Percentiles rank a stretch among this genome's conserved stretches.
Evolutionary conservation across 305 asterid genomes (phyloP).

Genomic region (Andrographis paniculata): DNA sequence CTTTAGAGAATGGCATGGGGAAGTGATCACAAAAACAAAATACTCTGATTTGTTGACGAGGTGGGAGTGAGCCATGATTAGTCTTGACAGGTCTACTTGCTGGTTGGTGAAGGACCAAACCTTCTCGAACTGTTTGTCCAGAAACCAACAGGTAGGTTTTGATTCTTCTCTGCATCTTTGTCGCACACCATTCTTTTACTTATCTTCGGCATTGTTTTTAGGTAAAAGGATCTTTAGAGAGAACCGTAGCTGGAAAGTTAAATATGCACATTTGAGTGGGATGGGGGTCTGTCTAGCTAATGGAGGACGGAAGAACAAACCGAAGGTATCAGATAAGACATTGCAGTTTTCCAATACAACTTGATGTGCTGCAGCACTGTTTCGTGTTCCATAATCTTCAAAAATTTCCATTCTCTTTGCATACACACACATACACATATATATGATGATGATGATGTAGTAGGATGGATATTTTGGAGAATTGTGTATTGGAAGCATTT

Average conservation of each 20-base stretch:
- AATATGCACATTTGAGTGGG: background rate
- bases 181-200: slow-evolving; percentile 1
- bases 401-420: too few relatives aligned
- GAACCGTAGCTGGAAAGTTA: slow-evolving; percentile 21
- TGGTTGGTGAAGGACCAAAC: slow-evolving; percentile 61
- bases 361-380: too few relatives aligned
- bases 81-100: slow-evolving; percentile 51
- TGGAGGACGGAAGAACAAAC: background rate
- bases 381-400: too few relatives aligned
- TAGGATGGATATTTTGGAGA: too few relatives aligned
- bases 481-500: too few relatives aligned
- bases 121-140: slow-evolving; percentile 41
- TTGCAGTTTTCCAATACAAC: too few relatives aligned
- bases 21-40: slow-evolving; percentile 15
- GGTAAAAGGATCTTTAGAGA: slow-evolving; percentile 33
- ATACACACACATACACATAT: too few relatives aligned
- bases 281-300: background rate
- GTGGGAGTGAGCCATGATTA: slow-evolving; percentile 29
- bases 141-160: slow-evolving; percentile 54
- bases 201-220: slow-evolving; percentile 19
- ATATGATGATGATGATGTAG: too few relatives aligned
- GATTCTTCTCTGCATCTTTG: background rate
- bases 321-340: too few relatives aligned
- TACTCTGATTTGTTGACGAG: slow-evolving; percentile 20
- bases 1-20: slow-evolving; percentile 20